A percentile compares a stretch with the other conserved stretches of the same genome.
Conservation (phyloP, 139 green algal genomes). For the Gonium pectorale region DNA sequence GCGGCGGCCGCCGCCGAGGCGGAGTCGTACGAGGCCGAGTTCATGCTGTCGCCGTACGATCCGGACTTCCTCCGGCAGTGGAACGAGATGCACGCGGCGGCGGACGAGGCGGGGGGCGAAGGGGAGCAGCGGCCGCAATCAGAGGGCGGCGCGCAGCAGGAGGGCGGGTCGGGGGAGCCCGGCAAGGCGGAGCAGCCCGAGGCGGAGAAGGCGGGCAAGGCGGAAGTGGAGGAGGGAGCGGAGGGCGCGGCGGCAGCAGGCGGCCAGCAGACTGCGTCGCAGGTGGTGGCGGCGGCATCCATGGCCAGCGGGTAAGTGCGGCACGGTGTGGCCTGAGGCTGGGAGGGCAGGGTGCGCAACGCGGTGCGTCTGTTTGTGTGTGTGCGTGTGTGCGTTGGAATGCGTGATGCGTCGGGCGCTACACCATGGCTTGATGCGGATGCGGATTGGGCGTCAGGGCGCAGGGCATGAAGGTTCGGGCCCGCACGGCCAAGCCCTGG, state of each 20-base stretch:
- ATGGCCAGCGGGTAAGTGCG: constrained; percentile 11
- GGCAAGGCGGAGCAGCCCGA: background rate
- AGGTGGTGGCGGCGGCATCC: constrained; percentile 10
- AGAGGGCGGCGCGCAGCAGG: background rate
- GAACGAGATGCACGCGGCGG: background rate
- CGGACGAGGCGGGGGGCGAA: background rate
- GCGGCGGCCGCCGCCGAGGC: background rate
- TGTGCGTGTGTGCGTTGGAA: background rate
- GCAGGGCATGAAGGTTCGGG: no score
- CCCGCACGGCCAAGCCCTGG: no score
- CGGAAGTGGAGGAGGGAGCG: background rate
- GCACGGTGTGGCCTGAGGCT: background rate
- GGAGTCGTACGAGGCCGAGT: constrained; percentile 52
- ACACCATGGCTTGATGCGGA: background rate
- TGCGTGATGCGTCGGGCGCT: background rate
- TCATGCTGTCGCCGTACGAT: constrained; percentile 48
- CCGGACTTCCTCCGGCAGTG: constrained; percentile 16
- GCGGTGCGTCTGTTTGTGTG: background rate
- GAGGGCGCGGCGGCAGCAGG: background rate
- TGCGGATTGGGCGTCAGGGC: background rate
- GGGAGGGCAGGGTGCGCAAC: background rate
- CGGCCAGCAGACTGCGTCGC: constrained; percentile 1
- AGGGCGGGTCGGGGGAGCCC: background rate
- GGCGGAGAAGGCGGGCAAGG: background rate
- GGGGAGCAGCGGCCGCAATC: background rate